Evolutionary conservation across 2,329 filamentous ascomycete species (phyloP), one percentile per base, ranked within the genome.

Genomic region (Neofusicoccum ribis): DNA sequence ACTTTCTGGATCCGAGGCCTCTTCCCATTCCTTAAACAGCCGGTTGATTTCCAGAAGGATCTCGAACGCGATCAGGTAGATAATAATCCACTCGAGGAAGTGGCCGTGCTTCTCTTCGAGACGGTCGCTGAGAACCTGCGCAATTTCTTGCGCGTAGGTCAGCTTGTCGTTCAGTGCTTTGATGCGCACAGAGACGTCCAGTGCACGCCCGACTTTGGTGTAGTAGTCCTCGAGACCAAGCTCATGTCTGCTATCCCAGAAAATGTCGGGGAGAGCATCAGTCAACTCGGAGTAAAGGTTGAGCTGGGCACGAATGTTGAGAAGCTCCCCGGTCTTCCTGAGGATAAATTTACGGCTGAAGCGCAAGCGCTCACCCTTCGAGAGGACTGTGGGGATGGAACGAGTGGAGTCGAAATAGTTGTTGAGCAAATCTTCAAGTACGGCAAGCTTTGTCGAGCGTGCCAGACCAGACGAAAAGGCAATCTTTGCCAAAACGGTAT

Each of bases 221-320:
- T 98, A 99, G 80, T 97, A 98, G 36, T 90, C 91, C 77, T 97
- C 95, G 2, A 99, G 84, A 0, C 93, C 91, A 2, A 97, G 86
- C 76, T 97, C 93, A 71, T 95, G 90, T 58, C 88, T 86, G 70
- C 87, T 91, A 77, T 99, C 95, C 95, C 95, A 99, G 80, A 99
- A 97, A 51, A 98, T 88, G 78, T 99, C 95, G 0, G 95, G 95
- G 17, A 98, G 84, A 17, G 91, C 92, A 79, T 99, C 95, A 0
- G 95, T 98, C 39, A 99, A 86, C 78, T 98, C 95, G 1, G 92
- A 96, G 81, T 98, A 98, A 71, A 98, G 90, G 74, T 99, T 99
- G 56, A 99, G 84, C 73, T 97, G 93, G 0, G 94, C 94, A 52
- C 95, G 89, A 60, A 98, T 88, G 72, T 89, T 90, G 17, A 98